Base-by-base conservation (phyloP, 345 rosid species). In the Populus davidiana region DNA sequence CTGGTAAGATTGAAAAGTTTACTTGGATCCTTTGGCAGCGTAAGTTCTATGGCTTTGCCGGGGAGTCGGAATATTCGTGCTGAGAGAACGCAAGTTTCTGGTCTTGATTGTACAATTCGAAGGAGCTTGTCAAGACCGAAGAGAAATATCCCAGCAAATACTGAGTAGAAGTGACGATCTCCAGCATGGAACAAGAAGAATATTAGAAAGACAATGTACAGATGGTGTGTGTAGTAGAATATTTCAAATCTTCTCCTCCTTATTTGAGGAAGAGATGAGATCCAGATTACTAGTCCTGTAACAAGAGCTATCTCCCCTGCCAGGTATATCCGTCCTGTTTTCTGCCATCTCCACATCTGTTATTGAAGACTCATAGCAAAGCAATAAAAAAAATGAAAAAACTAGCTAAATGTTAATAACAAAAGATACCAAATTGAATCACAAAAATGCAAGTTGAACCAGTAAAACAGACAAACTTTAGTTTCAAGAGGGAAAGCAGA, bases 101-200 rank as follows among this genome's bases (percentile, higher is more conserved):
- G 90, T 56, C 89, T 84, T 70, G 98, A 92, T 75, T 94, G 94
- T 50, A 90, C 77, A 62, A 89, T 86, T 52, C 96, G 81, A 54
- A 92, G 90, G 43, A 87, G 80, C 84, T 91, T 94, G 82, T 94
- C 98, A 7, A 94, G 85, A 68, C 89, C 89, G 61, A 90, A 94
- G 75, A 92, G 90, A 77, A 94, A 94, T 70, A 94, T 78, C 20
- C 97, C 97, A 49, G 92, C 86, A 71, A 94, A 84, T 50, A 92
- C 86, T 77, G 77, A 75, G 59, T 92, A 94, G 81, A 92, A 90
- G 83, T 94, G 98, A 41, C 97, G 83, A 80, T 94, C 97, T 69
- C 97, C 98, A 17, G 83, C 91, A 86, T 94, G 98, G 79, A 94
- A 87, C 89, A 94, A 75, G 91, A 88, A 94, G 77, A 89, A 83